Evolutionary conservation across 1,284 basidiomycete species (phyloP).

Genomic region (Hemileia vastatrix): DNA sequence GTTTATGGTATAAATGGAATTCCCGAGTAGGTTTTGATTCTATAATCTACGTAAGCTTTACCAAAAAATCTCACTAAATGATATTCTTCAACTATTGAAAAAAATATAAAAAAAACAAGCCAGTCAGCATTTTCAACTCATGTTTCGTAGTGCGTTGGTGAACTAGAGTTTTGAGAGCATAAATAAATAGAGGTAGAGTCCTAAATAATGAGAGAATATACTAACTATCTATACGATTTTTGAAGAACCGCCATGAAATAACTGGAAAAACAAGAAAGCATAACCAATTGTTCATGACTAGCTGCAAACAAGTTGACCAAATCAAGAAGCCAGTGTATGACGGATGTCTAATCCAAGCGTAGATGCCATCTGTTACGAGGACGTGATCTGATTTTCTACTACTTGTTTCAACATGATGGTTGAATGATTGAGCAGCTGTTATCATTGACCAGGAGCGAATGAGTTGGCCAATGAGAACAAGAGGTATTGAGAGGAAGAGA

Average conservation of each 20-base stretch:
- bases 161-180: too few species aligned
- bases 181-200: neutral
- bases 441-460: slow-evolving; percentile 13
- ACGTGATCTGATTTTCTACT: neutral
- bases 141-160: too few species aligned
- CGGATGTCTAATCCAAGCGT: slow-evolving; percentile 11
- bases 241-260: slow-evolving; percentile 16
- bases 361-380: slow-evolving; percentile 12
- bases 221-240: slow-evolving; percentile 7
- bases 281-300: slow-evolving; percentile 1
- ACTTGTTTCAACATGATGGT: slow-evolving; percentile 10
- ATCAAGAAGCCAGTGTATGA: slow-evolving; percentile 22
- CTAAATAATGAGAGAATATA: neutral
- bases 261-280: neutral
- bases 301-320: slow-evolving; percentile 16
- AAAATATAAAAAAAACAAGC: neutral
- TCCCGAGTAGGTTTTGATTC: neutral
- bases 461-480: neutral
- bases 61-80: slow-evolving; percentile 20
- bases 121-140: neutral
- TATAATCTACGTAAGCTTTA: slow-evolving; percentile 13
- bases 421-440: slow-evolving; percentile 20
- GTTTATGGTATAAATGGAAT: slow-evolving; percentile 21
- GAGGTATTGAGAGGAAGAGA: neutral
- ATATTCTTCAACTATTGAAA: slow-evolving; percentile 4